Base-by-base conservation (phyloP, 129 eudicot species). In the Escallonia rubra region DNA sequence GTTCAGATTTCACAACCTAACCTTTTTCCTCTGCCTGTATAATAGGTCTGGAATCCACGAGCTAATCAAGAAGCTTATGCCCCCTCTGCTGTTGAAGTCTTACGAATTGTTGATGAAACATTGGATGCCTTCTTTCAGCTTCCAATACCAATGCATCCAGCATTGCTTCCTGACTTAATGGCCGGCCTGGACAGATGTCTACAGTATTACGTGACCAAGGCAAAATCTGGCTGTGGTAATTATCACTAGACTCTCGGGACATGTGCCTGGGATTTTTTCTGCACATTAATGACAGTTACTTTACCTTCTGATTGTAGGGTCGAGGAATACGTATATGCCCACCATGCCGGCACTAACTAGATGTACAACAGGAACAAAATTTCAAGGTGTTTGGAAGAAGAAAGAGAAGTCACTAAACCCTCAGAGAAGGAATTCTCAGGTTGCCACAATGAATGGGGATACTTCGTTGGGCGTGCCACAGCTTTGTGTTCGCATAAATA, bases 71-170 rank as follows among this genome's bases (percentile, higher is more conserved):
- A 89, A 76, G 93, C 85, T 63, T 87, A 66, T 67, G 99, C 97
- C 16, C 90, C 99, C 16, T 94, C 99, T 2, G 94, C 97, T 57
- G 81, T 94, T 67, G 97, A 94, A 66, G 96, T 90, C 61, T 56
- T 94, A 14, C 81, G 96, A 38, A 72, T 85, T 63, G 76, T 90
- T 50, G 97, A 94, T 69, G 99, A 94, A 65, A 87, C 95, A 10
- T 74, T 94, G 72, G 97, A 94, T 71, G 97, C 97, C 16, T 94
- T 78, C 78, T 94, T 94, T 73, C 90, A 71, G 83, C 84, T 94
- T 62, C 99, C 99, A 44, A 90, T 94, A 82, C 97, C 94, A 41
- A 82, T 80, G 78, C 99, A 94, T 76, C 97, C 99, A 64, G 88
- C 93, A 39, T 46, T 94, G 55, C 90, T 94, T 43, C 97, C 99